phyloP scores from a whole-genome alignment of 192 early-diverging fungal genomes.

The Coemansia umbellata region DNA sequence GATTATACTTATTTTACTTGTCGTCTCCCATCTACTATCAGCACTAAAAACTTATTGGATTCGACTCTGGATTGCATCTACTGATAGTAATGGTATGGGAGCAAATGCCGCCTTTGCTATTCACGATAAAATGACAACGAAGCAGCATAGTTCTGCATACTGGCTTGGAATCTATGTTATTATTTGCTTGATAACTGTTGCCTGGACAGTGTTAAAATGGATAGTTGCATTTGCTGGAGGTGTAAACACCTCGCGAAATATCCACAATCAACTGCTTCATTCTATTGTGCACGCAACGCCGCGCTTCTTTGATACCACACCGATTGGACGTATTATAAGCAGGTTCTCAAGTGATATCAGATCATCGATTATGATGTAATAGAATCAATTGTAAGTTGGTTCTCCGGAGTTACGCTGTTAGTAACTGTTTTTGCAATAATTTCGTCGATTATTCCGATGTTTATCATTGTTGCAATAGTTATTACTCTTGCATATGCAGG shows the following conservation, averaged over 20 bases:
- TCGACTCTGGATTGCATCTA: slow-evolving; percentile 53
- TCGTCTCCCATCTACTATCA: slow-evolving; percentile 33
- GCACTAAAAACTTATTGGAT: slow-evolving; percentile 63
- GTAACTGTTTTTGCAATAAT: slow-evolving; percentile 54
- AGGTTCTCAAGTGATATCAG: slow-evolving; percentile 78
- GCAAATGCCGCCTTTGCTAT: too few species aligned
- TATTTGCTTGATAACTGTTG: slow-evolving; percentile 44
- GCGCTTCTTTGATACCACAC: slow-evolving; percentile 80
- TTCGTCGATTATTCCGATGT: slow-evolving; percentile 59
- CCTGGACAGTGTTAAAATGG: slow-evolving; percentile 32
- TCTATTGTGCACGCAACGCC: slow-evolving; percentile 62
- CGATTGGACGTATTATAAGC: slow-evolving; percentile 75
- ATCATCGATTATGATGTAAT: slow-evolving; percentile 54
- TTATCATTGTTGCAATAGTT: slow-evolving; percentile 61
- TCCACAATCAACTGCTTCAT: slow-evolving; percentile 55
- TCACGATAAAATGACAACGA: too few species aligned
- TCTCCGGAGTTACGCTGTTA: slow-evolving; percentile 49
- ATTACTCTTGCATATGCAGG: slow-evolving; percentile 54
- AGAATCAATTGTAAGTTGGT: slow-evolving; percentile 47
- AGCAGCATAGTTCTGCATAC: slow-evolving; percentile 15
- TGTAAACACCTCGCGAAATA: slow-evolving; percentile 47
- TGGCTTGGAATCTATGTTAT: slow-evolving; percentile 60
- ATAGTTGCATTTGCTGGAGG: slow-evolving; percentile 49
- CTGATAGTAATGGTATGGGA: slow-evolving; percentile 37
- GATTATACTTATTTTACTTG: slow-evolving; percentile 51